These are phyloP conservation scores for Asterionellopsis glacialis DNA, from an alignment of 108 stramenopile genomes.

Conservation along the genomic window DNA sequence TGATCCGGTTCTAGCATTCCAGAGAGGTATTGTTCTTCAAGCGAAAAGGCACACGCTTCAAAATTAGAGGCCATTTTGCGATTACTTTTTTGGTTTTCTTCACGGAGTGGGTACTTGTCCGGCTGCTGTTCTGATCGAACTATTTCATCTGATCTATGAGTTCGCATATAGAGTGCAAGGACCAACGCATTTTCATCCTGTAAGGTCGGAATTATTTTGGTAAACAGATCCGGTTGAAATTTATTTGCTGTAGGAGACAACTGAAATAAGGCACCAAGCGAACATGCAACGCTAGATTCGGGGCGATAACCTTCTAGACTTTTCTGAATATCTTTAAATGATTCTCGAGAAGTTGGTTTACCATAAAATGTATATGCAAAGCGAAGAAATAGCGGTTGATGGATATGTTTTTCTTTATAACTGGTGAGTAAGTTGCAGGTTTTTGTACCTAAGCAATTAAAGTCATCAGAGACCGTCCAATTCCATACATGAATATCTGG, in stretches of 20 bases:
- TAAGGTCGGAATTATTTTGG: slow-evolving; percentile 7
- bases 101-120: not conserved
- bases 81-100: not conserved
- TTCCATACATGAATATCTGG: too few species aligned
- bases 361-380: too few species aligned
- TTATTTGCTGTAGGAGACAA: not conserved
- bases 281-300: slow-evolving; percentile 7
- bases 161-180: slow-evolving; percentile 11
- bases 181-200: slow-evolving; percentile 3
- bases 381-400: too few species aligned
- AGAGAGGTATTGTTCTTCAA: not conserved
- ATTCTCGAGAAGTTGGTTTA: not conserved
- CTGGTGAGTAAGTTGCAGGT: too few species aligned
- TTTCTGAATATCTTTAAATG: slow-evolving; percentile 2
- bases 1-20: too few species aligned
- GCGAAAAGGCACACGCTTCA: slow-evolving; percentile 3
- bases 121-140: not conserved
- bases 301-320: not conserved
- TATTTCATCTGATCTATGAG: not conserved
- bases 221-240: slow-evolving; percentile 10
- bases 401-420: too few species aligned
- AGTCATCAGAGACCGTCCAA: too few species aligned
- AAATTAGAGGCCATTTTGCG: not conserved
- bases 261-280: slow-evolving; percentile 3
- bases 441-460: too few species aligned